phyloP scores from a whole-genome alignment of 1,284 basidiomycete species.

The Caloboletus inedulis region DNA sequence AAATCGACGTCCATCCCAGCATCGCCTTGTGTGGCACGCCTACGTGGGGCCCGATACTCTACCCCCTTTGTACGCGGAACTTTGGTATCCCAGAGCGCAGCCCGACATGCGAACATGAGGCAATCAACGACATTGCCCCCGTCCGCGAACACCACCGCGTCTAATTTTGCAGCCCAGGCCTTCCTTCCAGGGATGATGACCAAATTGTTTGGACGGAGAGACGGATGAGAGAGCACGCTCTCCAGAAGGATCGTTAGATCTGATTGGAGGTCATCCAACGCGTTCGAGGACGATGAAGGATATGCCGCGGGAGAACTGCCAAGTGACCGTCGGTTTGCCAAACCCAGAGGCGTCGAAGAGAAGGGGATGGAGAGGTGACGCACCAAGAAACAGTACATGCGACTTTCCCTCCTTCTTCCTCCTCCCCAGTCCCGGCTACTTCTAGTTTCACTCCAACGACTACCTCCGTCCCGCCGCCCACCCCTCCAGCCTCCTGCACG shows the following conservation, averaged over 20 bases:
- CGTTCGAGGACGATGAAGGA: conserved; percentile 56
- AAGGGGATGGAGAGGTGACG: conserved; percentile 28
- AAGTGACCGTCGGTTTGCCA: conserved; percentile 31
- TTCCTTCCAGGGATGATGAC: conserved; percentile 61
- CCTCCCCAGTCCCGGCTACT: conserved; percentile 52
- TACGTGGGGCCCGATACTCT: conserved; percentile 48
- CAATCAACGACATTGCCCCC: conserved; percentile 72
- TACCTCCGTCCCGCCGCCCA: conserved; percentile 31
- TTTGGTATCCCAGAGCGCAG: conserved; percentile 75
- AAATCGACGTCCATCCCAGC: conserved; percentile 53
- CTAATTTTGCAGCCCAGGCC: conserved; percentile 67
- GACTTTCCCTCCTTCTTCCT: conserved; percentile 56
- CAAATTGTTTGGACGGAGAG: conserved; percentile 60
- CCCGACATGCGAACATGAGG: conserved; percentile 71
- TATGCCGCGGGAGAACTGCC: conserved; percentile 73
- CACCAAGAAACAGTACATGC: conserved; percentile 73
- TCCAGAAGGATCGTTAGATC: conserved; percentile 61
- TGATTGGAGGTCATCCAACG: conserved; percentile 69
- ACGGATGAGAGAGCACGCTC: conserved; percentile 57
- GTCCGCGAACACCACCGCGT: conserved; percentile 67
- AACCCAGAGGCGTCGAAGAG: background rate
- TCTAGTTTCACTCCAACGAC: conserved; percentile 64
- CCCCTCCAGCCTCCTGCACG: conserved; percentile 26
- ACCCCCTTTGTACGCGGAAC: conserved; percentile 69
- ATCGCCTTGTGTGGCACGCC: conserved; percentile 23